Evolutionary conservation across 2,329 filamentous ascomycete genomes (phyloP).

Genomic region (Neoscytalidium dimidiatum): DNA sequence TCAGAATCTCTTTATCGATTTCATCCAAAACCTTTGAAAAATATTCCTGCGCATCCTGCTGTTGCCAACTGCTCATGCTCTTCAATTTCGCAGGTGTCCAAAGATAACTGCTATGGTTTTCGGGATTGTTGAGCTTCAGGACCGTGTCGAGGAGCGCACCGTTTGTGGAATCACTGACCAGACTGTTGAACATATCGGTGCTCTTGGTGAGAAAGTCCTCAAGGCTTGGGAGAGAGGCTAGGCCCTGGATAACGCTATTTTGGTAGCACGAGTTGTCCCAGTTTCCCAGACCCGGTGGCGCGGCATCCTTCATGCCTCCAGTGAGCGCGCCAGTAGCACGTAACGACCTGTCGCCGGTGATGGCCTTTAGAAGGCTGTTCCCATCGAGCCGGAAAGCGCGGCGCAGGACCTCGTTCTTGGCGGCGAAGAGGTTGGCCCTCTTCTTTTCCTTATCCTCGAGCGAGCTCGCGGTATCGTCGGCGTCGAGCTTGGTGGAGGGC

Average conservation of each 20-base stretch:
- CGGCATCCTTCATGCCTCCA: slow-evolving; percentile 29
- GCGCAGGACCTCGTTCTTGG: slow-evolving; percentile 40
- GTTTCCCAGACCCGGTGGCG: slow-evolving; percentile 73
- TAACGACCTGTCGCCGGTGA: slow-evolving; percentile 39
- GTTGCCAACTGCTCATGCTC: slow-evolving; percentile 91
- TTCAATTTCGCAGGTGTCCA: slow-evolving; percentile 84
- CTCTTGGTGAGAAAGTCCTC: slow-evolving; percentile 60
- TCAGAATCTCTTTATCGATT: slow-evolving; percentile 73
- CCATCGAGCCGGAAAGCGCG: slow-evolving; percentile 41
- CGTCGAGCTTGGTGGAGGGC: background rate
- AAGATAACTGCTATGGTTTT: slow-evolving; percentile 72
- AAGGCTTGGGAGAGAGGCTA: slow-evolving; percentile 74
- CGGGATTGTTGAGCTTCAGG: slow-evolving; percentile 66
- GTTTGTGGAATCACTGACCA: slow-evolving; percentile 49
- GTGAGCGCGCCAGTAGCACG: slow-evolving; percentile 27
- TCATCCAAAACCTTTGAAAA: slow-evolving; percentile 87
- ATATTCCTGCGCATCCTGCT: slow-evolving; percentile 98
- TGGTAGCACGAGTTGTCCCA: slow-evolving; percentile 97
- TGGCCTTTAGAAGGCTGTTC: slow-evolving; percentile 38
- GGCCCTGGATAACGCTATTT: slow-evolving; percentile 83
- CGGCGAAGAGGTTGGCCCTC: slow-evolving; percentile 21
- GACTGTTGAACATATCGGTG: slow-evolving; percentile 34
- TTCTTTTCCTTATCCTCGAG: slow-evolving; percentile 23
- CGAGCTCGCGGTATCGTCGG: slow-evolving; percentile 4
- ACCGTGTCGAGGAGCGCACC: slow-evolving; percentile 66